Conservation (phyloP, 805 yeast species). For the Hanseniaspora hatyaiensis region DNA sequence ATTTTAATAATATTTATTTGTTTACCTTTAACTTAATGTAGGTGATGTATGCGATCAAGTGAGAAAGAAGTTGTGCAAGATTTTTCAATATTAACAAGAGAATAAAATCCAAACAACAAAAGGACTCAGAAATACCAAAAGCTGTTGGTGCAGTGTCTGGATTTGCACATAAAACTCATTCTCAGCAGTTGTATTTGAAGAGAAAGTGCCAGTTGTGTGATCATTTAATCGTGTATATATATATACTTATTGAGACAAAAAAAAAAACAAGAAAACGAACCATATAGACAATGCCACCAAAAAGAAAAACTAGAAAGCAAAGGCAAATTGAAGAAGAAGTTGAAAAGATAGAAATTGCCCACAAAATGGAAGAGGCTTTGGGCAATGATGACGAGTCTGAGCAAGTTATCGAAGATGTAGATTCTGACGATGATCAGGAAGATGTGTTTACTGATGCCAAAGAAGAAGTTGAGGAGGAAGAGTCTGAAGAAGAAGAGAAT, state of each 20-base stretch:
- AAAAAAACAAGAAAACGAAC: neutral
- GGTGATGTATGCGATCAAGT: no score
- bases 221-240: no score
- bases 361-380: conserved; percentile 17
- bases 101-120: no score
- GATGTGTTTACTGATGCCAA: conserved; percentile 12
- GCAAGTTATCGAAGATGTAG: conserved; percentile 6
- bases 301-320: conserved; percentile 13
- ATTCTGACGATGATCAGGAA: conserved; percentile 16
- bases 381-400: conserved; percentile 18
- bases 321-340: conserved; percentile 17
- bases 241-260: neutral
- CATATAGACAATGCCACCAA: conserved; percentile 15
- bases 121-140: no score
- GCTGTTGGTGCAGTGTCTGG: no score
- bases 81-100: no score
- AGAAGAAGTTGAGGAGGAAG: conserved; percentile 15
- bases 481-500: neutral
- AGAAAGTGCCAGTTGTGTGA: no score
- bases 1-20: no score
- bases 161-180: no score
- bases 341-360: conserved; percentile 10
- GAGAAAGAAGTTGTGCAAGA: no score
- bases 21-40: no score
- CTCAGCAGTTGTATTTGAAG: no score